Evolutionary conservation across 495 filamentous ascomycete species (phyloP).

Genomic region (Aspergillus asperescens): DNA sequence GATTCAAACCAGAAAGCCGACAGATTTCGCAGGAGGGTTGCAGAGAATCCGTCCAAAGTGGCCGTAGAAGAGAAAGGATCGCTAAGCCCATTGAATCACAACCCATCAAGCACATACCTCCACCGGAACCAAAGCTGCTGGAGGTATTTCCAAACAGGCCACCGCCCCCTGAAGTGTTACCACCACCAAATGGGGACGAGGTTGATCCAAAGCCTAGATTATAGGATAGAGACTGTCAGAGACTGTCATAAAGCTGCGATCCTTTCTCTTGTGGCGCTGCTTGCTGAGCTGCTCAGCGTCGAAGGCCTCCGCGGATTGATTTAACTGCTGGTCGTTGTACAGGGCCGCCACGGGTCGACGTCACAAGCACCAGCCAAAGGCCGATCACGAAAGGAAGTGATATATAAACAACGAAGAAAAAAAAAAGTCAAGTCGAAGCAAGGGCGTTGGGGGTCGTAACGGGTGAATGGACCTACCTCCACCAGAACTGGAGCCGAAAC

Average conservation of each 20-base stretch:
- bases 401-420: slow-evolving; percentile 19
- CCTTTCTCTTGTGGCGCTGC: slow-evolving; percentile 39
- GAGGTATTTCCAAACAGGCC: slow-evolving; percentile 44
- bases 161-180: slow-evolving; percentile 31
- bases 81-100: slow-evolving; percentile 27
- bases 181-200: slow-evolving; percentile 35
- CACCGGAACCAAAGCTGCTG: slow-evolving; percentile 53
- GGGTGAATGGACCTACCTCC: slow-evolving; percentile 46
- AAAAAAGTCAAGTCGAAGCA: slow-evolving; percentile 11
- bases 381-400: slow-evolving; percentile 17
- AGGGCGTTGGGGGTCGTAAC: slow-evolving; percentile 13
- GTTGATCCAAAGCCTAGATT: slow-evolving; percentile 58
- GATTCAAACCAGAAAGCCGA: not conserved
- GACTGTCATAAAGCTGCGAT: slow-evolving; percentile 32
- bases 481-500: slow-evolving; percentile 36
- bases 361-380: slow-evolving; percentile 32
- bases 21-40: not conserved
- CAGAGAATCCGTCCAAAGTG: slow-evolving; percentile 12
- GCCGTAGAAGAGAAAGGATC: slow-evolving; percentile 24
- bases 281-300: slow-evolving; percentile 28
- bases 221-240: slow-evolving; percentile 43
- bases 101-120: slow-evolving; percentile 46
- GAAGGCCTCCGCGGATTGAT: slow-evolving; percentile 25
- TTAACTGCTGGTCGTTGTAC: slow-evolving; percentile 8
- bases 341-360: slow-evolving; percentile 32